Evolutionary conservation across 1,139 yeast genomes (phyloP).

Genomic region (Geotrichum reessii): DNA sequence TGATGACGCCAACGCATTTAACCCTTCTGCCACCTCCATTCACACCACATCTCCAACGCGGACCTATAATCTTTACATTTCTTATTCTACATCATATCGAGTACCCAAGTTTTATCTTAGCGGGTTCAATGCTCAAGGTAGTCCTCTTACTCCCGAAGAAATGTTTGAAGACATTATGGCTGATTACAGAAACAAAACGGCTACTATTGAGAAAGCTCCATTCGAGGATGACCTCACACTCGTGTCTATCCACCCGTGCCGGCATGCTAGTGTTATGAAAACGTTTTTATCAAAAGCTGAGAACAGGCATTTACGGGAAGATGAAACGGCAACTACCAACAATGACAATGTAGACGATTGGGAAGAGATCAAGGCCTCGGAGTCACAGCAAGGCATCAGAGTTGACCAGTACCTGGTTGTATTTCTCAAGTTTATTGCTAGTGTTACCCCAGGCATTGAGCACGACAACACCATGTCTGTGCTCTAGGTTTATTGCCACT

Average conservation of each 20-base stretch:
- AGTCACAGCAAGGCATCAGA: constrained; percentile 48
- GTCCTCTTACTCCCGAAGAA: constrained; percentile 77
- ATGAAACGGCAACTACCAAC: constrained; percentile 25
- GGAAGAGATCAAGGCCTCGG: constrained; percentile 33
- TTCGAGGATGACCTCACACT: constrained; percentile 71
- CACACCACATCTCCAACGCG: constrained; percentile 44
- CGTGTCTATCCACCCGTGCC: constrained; percentile 93
- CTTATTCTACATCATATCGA: constrained; percentile 89
- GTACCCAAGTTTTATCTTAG: constrained; percentile 92
- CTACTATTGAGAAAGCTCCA: constrained; percentile 90
- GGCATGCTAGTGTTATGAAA: constrained; percentile 91
- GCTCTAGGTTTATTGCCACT: constrained; percentile 37
- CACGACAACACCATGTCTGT: constrained; percentile 97
- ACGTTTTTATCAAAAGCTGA: constrained; percentile 68
- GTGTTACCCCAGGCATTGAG: constrained; percentile 96
- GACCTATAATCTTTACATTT: constrained; percentile 79
- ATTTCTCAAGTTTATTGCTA: constrained; percentile 86
- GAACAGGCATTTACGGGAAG: constrained; percentile 34
- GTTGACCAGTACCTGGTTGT: constrained; percentile 88
- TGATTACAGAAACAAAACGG: constrained; percentile 93
- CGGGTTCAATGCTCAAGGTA: constrained; percentile 79
- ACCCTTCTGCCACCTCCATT: constrained; percentile 22
- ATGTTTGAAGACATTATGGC: constrained; percentile 93
- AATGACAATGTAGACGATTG: constrained; percentile 34
- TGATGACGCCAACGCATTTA: constrained; percentile 26